These are phyloP conservation scores for rapeseed (Brassica napus) DNA, from an alignment of 345 rosid species.

Conservation along the genomic window DNA sequence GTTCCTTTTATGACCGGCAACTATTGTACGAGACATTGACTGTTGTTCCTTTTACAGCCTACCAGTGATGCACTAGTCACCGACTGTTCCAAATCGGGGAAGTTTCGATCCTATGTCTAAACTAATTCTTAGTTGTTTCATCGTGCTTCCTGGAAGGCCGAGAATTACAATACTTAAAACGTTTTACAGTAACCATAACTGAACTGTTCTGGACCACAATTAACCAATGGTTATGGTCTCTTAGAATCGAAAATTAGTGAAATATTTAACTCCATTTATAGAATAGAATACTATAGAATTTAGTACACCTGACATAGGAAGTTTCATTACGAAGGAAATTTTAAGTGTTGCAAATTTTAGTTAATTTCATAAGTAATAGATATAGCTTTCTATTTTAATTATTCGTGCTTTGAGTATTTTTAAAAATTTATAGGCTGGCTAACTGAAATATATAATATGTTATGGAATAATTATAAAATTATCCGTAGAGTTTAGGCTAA, in stretches of 20 bases:
- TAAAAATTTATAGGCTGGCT: background rate
- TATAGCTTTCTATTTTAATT: background rate
- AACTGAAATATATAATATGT: background rate
- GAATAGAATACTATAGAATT: background rate
- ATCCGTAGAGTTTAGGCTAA: background rate
- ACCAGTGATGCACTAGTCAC: background rate
- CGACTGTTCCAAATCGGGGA: background rate
- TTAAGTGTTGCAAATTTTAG: background rate
- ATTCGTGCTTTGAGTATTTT: background rate
- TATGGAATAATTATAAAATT: background rate
- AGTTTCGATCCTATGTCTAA: background rate
- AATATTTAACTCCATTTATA: background rate
- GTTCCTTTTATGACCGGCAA: background rate
- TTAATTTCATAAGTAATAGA: background rate
- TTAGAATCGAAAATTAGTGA: background rate
- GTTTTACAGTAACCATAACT: background rate
- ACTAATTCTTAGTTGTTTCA: background rate
- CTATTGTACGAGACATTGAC: background rate
- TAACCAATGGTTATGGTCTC: background rate
- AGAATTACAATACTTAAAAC: background rate
- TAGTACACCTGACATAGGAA: background rate
- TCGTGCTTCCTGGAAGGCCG: background rate
- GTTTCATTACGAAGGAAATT: background rate
- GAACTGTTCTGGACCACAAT: background rate
- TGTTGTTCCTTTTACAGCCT: background rate